Evolutionary conservation across 2,329 filamentous ascomycete species (phyloP).

Genomic region (Stemphylium beticola): DNA sequence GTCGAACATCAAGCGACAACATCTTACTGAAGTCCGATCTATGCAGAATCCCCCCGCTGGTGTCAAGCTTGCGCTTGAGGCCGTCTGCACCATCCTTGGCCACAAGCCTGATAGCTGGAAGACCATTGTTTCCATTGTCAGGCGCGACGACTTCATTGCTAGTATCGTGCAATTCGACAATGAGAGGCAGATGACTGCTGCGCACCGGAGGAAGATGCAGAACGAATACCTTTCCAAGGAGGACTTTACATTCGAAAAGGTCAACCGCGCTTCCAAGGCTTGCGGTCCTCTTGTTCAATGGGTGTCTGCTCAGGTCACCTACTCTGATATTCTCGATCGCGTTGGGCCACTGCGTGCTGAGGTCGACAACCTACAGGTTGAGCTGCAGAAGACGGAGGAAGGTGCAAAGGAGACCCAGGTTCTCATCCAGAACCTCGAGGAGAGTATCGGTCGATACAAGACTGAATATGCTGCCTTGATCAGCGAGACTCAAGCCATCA

Average conservation of each 20-base stretch:
- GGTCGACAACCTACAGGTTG: constrained; percentile 83
- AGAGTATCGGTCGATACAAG: constrained; percentile 94
- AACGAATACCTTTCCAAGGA: constrained; percentile 90
- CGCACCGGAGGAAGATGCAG: constrained; percentile 84
- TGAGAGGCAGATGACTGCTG: constrained; percentile 88
- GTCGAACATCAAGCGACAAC: constrained; percentile 97
- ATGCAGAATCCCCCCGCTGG: constrained; percentile 92
- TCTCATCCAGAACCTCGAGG: constrained; percentile 81
- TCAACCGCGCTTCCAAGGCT: constrained; percentile 94
- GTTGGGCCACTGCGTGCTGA: constrained; percentile 93
- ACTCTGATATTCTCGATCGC: constrained; percentile 94
- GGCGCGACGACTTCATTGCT: constrained; percentile 94
- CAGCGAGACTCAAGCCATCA: constrained; percentile 96
- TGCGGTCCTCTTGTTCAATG: constrained; percentile 97
- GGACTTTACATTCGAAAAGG: constrained; percentile 94
- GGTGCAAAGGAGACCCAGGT: constrained; percentile 91
- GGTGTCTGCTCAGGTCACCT: constrained; percentile 95
- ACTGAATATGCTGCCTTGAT: constrained; percentile 94
- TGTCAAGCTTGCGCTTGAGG: constrained; percentile 90
- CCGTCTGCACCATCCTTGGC: constrained; percentile 93
- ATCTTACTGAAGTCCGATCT: constrained; percentile 95
- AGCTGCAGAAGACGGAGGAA: constrained; percentile 89
- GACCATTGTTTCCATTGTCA: constrained; percentile 84
- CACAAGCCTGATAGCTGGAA: constrained; percentile 93
- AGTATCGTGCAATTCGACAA: constrained; percentile 98